These are phyloP conservation scores for Neopestalotiopsis clavispora DNA, from an alignment of 2,329 filamentous ascomycete species.

Conservation along the genomic window DNA sequence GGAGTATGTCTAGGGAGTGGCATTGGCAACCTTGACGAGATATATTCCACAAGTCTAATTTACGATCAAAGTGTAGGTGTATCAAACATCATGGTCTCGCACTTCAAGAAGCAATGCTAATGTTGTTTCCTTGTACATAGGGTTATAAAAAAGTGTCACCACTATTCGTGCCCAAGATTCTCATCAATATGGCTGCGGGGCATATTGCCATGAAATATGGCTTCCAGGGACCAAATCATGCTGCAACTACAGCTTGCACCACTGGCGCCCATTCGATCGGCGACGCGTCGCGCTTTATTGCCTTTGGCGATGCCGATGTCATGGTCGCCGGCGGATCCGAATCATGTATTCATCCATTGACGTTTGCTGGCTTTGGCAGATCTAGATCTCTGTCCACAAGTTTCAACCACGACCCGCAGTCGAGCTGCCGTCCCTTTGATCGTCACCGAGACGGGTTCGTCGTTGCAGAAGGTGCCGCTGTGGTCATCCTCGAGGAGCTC, in stretches of 20 bases:
- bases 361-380: constrained; percentile 88
- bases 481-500: constrained; percentile 86
- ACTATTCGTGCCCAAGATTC: constrained; percentile 86
- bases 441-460: constrained; percentile 82
- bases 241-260: constrained; percentile 92
- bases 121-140: constrained; percentile 46
- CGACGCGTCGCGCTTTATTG: constrained; percentile 90
- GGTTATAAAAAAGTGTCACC: constrained; percentile 94
- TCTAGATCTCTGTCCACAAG: constrained; percentile 83
- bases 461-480: constrained; percentile 88
- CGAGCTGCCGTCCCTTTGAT: constrained; percentile 89
- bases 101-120: constrained; percentile 4
- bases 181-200: constrained; percentile 94
- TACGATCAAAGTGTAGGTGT: constrained; percentile 72
- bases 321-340: constrained; percentile 97
- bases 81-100: not conserved
- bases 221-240: constrained; percentile 89
- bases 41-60: constrained; percentile 81
- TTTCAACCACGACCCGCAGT: constrained; percentile 73
- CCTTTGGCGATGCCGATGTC: constrained; percentile 88
- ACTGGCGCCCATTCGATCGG: constrained; percentile 95
- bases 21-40: constrained; percentile 91
- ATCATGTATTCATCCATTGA: constrained; percentile 92
- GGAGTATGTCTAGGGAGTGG: constrained; percentile 94
- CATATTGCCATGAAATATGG: constrained; percentile 94